Percentiles rank a stretch among this genome's conserved stretches.
These are phyloP conservation scores for Centrapalus pauciflorus DNA, from an alignment of 129 eudicot genomes.

Conservation along the genomic window DNA sequence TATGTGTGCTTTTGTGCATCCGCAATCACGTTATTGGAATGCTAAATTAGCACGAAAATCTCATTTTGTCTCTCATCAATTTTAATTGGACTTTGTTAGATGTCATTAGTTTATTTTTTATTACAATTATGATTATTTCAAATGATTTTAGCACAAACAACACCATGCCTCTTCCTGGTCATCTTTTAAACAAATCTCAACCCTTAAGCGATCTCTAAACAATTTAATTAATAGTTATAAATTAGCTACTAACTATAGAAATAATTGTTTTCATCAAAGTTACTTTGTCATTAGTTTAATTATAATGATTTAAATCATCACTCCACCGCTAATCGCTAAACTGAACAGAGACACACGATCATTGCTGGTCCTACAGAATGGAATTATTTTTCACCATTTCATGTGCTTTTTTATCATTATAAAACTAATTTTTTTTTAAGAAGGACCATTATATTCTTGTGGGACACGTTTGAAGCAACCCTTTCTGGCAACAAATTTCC, in stretches of 20 bases:
- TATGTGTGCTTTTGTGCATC: constrained; percentile 12
- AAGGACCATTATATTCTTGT: background rate
- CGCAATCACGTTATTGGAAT: background rate
- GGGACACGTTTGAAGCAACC: constrained; percentile 7
- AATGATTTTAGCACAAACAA: too few species aligned
- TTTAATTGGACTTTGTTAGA: too few species aligned
- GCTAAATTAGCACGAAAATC: background rate
- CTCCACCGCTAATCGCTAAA: constrained; percentile 11
- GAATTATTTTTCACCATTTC: background rate
- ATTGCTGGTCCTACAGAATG: constrained; percentile 5
- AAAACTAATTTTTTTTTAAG: background rate
- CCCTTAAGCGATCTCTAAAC: too few species aligned
- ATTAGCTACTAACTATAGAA: background rate
- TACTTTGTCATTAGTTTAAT: background rate
- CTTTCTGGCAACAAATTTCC: background rate
- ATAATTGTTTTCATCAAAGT: too few species aligned
- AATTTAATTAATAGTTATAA: too few species aligned
- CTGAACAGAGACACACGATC: constrained; percentile 13
- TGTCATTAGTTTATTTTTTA: too few species aligned
- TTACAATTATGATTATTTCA: too few species aligned
- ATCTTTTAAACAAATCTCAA: too few species aligned
- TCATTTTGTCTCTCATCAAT: too few species aligned
- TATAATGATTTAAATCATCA: constrained; percentile 14
- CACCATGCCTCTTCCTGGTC: too few species aligned
- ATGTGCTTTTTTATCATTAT: constrained; percentile 1